phyloP scores from a whole-genome alignment of 2,329 filamentous ascomycete species.

The Periconia sp. region DNA sequence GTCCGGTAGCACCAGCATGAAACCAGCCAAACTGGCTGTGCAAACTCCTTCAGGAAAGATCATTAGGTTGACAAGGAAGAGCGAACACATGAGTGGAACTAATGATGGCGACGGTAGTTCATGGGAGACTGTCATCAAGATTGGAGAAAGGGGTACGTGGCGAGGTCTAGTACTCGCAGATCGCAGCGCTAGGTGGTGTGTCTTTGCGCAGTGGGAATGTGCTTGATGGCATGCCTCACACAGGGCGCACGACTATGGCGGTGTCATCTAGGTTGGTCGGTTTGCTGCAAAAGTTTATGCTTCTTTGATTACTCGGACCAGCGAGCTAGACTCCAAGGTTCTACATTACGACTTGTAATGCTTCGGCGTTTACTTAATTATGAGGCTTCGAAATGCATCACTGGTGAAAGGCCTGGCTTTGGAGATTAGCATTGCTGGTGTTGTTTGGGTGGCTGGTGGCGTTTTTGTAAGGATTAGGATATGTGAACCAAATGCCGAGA shows the following conservation, averaged over 20 bases:
- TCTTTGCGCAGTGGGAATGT: slow-evolving; percentile 82
- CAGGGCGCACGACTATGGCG: background rate
- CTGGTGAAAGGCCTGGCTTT: background rate
- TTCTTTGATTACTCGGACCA: background rate
- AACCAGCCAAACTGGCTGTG: slow-evolving; percentile 94
- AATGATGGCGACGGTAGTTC: slow-evolving; percentile 74
- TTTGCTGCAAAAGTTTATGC: slow-evolving; percentile 2
- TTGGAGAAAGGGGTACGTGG: slow-evolving; percentile 81
- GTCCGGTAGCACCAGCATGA: slow-evolving; percentile 64
- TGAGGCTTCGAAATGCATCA: background rate
- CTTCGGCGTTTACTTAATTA: slow-evolving; percentile 14
- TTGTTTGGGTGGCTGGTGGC: slow-evolving; percentile 13
- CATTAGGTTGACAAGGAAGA: slow-evolving; percentile 82
- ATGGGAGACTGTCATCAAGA: slow-evolving; percentile 93
- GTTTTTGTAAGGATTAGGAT: slow-evolving; percentile 20
- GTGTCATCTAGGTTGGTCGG: background rate
- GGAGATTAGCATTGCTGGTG: background rate
- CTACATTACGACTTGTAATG: slow-evolving; percentile 26
- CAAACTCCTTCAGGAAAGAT: slow-evolving; percentile 96
- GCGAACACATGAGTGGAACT: slow-evolving; percentile 63
- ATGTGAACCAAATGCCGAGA: slow-evolving; percentile 2
- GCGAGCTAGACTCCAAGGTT: slow-evolving; percentile 5
- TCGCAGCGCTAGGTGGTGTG: slow-evolving; percentile 84
- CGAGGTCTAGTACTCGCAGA: slow-evolving; percentile 82
- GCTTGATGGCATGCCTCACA: slow-evolving; percentile 13